These are phyloP conservation scores for Collybia sp. DNA, from an alignment of 768 basidiomycete species.

Conservation along the genomic window DNA sequence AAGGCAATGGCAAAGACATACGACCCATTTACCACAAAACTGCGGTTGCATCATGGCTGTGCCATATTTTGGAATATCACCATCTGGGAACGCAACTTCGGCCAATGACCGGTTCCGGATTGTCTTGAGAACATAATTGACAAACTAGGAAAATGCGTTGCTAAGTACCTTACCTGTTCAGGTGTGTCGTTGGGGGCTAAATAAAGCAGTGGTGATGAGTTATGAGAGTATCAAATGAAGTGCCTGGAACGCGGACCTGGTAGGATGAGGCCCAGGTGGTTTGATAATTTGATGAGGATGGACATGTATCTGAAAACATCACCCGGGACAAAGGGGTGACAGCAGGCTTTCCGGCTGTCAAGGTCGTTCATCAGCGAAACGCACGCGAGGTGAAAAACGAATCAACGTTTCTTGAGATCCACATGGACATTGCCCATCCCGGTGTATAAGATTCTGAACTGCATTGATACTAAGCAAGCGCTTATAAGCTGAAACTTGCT, in stretches of 20 bases:
- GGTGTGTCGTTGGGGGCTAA: conserved; percentile 63
- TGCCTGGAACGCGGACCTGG: conserved; percentile 46
- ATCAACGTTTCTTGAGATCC: conserved; percentile 53
- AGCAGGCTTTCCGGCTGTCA: conserved; percentile 37
- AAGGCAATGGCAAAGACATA: conserved; percentile 26
- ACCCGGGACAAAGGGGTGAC: conserved; percentile 45
- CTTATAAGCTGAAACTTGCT: conserved; percentile 72
- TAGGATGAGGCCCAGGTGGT: conserved; percentile 84
- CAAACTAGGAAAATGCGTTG: conserved; percentile 6
- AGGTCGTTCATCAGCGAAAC: background rate
- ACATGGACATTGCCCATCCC: conserved; percentile 74
- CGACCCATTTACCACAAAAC: conserved; percentile 85
- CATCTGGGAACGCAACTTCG: conserved; percentile 57
- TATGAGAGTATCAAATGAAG: conserved; percentile 1
- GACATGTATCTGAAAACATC: conserved; percentile 76
- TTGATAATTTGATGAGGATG: conserved; percentile 82
- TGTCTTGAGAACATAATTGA: conserved; percentile 21
- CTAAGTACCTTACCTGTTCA: conserved; percentile 51
- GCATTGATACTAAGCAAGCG: conserved; percentile 57
- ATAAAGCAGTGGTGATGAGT: background rate
- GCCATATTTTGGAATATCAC: conserved; percentile 51
- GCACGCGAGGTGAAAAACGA: background rate
- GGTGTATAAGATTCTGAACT: conserved; percentile 67
- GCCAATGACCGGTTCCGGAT: conserved; percentile 57
- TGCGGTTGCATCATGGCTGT: conserved; percentile 57